Conservation (phyloP, 2,329 filamentous ascomycete species). For the Sporothrix globosa region DNA sequence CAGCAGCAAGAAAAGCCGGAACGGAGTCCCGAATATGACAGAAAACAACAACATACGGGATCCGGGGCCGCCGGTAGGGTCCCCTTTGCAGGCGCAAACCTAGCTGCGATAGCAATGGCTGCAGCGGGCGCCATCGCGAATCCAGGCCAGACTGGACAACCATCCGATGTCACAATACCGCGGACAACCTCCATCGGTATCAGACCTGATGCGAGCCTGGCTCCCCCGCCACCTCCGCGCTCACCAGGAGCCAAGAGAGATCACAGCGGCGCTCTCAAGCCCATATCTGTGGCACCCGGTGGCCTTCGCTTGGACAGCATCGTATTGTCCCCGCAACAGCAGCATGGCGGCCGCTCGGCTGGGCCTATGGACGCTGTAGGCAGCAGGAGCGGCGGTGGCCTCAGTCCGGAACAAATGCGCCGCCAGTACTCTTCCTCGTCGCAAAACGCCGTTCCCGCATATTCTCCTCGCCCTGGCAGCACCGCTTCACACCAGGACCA, state of each 20-base stretch:
- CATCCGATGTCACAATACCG: background rate
- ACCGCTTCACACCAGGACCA: background rate
- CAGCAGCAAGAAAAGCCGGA: background rate
- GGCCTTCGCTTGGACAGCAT: constrained; percentile 31
- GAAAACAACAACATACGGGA: background rate
- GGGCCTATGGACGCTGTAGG: background rate
- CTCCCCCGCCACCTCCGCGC: background rate
- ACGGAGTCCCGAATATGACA: background rate
- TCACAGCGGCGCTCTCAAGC: constrained; percentile 36
- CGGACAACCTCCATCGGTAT: background rate
- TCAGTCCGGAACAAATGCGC: constrained; percentile 11
- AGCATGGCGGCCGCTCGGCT: background rate
- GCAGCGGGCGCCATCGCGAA: background rate
- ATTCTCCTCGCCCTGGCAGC: constrained; percentile 11
- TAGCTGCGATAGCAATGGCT: background rate
- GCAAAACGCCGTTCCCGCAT: background rate
- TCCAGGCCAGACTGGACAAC: background rate
- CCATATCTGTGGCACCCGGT: constrained; percentile 43
- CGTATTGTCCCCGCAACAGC: background rate
- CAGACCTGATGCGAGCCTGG: background rate
- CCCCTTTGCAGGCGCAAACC: background rate
- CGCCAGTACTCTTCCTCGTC: background rate
- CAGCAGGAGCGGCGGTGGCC: constrained; percentile 7
- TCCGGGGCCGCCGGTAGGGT: background rate
- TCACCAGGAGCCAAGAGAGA: constrained; percentile 17